Evolutionary conservation across 108 stramenopile genomes (phyloP), one percentile per base, ranked within the genome.

Genomic region (Stephanodiscus minutulus): DNA sequence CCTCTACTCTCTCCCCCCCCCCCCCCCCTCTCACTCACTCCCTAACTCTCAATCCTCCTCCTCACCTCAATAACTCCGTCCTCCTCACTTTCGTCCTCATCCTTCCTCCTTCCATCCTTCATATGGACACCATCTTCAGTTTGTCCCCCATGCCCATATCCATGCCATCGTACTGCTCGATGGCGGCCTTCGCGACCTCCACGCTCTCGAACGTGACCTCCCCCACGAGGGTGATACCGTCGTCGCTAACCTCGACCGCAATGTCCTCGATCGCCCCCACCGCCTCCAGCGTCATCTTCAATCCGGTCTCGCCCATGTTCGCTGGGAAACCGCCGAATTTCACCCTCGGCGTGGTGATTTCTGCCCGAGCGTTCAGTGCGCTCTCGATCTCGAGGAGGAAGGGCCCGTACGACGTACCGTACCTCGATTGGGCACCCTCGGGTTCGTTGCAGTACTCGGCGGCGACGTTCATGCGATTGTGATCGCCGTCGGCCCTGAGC

Each of bases 131-230:
- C 65, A 92, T 74, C 61, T 89, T 86, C 43, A 92, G 65, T 22
- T 55, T 75, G 25, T 86, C 80, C 65, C 92, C 88, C 90, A 91
- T 89, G 50, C 91, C 94, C 94, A 95, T 94, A 41, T 94, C 88
- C 91, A 91, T 95, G 29, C 94, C 94, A 68, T 95, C 87, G 74
- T 95, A 95, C 72, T 91, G 90, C 24, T 78, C 90, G 44, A 92
- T 88, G 10, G 88, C 89, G 21, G 80, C 82, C 82, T 95, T 91
- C 8, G 94, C 94, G 29, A 77, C 70, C 68, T 95, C 94, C 53
- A 91, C 80, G 58, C 87, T 88, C 37, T 77, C 89, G 76, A 88
- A 95, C 12, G 87, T 90, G 17, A 95, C 90, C 63, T 82, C 87
- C 54, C 94, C 94, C 50, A 58, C 74, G 46, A 95, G 80, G 27